Base-by-base conservation (phyloP, 768 basidiomycete genomes). In the Lentinula raphanica region DNA sequence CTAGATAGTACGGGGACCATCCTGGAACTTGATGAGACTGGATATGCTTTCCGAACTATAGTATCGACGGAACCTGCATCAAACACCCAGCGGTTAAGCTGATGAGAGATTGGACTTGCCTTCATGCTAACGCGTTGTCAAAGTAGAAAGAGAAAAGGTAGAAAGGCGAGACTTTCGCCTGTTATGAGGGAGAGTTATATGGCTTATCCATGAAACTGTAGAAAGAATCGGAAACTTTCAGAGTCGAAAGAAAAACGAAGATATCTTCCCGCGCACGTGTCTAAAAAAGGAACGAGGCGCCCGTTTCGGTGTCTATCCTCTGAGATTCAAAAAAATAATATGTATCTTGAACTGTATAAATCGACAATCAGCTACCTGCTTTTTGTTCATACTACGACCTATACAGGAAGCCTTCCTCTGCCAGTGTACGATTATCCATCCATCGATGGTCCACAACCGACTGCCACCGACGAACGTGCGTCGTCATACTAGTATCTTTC, bases 11-110 rank as follows among this genome's bases (percentile, higher is more conserved):
- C 42, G 79, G 70, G 28, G 92, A 92, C 96, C 96, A 99, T 76
- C 95, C 96, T 53, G 96, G 94, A 56, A 98, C 87, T 77, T 97
- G 94, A 71, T 96, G 90, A 29, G 90, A 85, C 72, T 94, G 94
- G 61, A 99, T 94, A 60, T 93, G 90, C 79, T 99, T 99, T 66
- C 97, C 97, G 72, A 99, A 99, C 95, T 98, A n/a, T 45, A 13
- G 49, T 35, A 23, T 50, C 59, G 56, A 46, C 38, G 71, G 69
- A 71, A 70, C 29, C n/a, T 11, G 27, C 32, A 49, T 59, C 40
- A 32, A 45, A 17, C 19, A 58, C 36, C 36, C 21, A 31, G 17
- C 12, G 29, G n/a, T 15, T 19, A 28, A 39, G 23, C 28, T 38
- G 36, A 55, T 27, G 44, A 27, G 39, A 8, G 3, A 55, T 17